These are phyloP conservation scores for Xylaria arbuscula DNA, from an alignment of 2,329 filamentous ascomycete species.

Conservation along the genomic window DNA sequence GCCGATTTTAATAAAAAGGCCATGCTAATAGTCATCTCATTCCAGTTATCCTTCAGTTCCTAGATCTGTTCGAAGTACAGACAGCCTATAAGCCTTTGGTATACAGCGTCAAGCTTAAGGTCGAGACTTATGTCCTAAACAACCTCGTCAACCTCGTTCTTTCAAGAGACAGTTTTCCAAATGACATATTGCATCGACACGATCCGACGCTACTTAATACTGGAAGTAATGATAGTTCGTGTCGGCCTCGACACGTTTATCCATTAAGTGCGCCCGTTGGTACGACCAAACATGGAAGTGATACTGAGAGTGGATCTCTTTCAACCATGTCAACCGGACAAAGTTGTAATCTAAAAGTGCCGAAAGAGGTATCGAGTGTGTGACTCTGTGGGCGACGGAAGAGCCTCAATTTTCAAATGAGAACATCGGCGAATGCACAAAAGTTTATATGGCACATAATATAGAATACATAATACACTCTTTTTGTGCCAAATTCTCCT, in stretches of 20 bases:
- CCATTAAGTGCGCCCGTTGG: background rate
- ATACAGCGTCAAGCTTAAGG: conserved; percentile 61
- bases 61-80: conserved; percentile 54
- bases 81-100: conserved; percentile 56
- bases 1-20: no score
- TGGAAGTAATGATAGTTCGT: background rate
- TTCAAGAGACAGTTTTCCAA: conserved; percentile 19
- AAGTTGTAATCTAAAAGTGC: background rate
- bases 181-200: background rate
- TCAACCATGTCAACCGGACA: background rate
- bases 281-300: background rate
- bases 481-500: background rate
- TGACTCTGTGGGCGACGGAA: background rate
- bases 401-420: background rate
- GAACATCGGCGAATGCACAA: background rate
- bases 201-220: background rate
- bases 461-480: background rate
- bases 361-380: background rate
- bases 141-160: conserved; percentile 46
- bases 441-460: background rate
- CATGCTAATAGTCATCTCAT: background rate
- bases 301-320: background rate
- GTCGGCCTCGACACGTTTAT: background rate
- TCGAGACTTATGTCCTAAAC: conserved; percentile 67
- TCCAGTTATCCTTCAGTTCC: conserved; percentile 54